Evolutionary conservation across 2,329 filamentous ascomycete species (phyloP).

Genomic region (Didymella pinodella): DNA sequence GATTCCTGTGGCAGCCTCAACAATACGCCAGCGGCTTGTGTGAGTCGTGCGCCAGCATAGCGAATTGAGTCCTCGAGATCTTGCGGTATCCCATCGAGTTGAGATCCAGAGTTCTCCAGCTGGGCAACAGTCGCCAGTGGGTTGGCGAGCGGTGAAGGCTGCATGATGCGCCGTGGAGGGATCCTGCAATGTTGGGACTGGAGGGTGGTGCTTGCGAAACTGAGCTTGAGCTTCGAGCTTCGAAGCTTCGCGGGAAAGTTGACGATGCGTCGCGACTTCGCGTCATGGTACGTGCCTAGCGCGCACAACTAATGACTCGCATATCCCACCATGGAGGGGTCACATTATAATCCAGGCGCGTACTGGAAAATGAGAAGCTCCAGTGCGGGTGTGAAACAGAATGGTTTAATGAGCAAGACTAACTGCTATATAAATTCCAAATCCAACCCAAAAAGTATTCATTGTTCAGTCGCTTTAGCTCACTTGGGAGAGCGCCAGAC

Average conservation of each 20-base stretch:
- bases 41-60: conserved; percentile 74
- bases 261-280: conserved; percentile 6
- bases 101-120: conserved; percentile 66
- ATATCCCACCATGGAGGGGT: neutral
- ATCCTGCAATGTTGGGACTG: neutral
- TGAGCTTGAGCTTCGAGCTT: conserved; percentile 6
- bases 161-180: conserved; percentile 27
- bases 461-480: conserved; percentile 39
- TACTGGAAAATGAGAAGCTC: neutral
- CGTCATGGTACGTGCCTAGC: conserved; percentile 4
- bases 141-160: conserved; percentile 63
- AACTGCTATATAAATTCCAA: too few relatives aligned
- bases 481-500: conserved; percentile 46
- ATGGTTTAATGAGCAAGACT: too few relatives aligned
- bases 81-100: conserved; percentile 65
- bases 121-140: conserved; percentile 76
- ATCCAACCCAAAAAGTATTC: too few relatives aligned
- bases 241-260: conserved; percentile 5
- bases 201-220: neutral
- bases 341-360: neutral
- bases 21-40: conserved; percentile 80
- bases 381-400: too few relatives aligned
- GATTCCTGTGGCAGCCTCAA: conserved; percentile 85
- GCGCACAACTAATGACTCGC: conserved; percentile 1
- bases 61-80: conserved; percentile 77